phyloP scores from a whole-genome alignment of 1,284 basidiomycete species.

The Cryptococcus floricola region DNA sequence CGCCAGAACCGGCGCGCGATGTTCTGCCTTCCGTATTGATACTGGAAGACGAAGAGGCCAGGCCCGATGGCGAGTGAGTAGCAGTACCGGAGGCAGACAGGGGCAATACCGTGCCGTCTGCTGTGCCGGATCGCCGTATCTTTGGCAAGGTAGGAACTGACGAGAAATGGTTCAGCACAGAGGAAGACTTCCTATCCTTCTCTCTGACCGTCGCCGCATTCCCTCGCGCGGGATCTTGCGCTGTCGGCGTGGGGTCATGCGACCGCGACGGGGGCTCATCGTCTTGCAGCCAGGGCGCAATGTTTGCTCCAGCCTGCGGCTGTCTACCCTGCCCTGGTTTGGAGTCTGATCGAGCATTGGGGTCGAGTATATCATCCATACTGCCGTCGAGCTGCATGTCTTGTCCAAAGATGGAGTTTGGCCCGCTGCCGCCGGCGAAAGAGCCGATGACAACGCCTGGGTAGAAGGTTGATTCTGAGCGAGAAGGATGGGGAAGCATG shows the following conservation, averaged over 20 bases:
- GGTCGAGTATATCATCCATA: slow-evolving; percentile 42
- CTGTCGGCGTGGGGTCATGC: slow-evolving; percentile 6
- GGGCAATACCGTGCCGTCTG: slow-evolving; percentile 4
- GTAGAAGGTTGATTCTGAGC: slow-evolving; percentile 12
- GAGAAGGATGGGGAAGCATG: slow-evolving; percentile 22
- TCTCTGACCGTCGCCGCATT: slow-evolving; percentile 12
- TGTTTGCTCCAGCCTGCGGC: slow-evolving; percentile 34
- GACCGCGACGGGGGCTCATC: slow-evolving; percentile 16
- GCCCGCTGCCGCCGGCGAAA: slow-evolving; percentile 12
- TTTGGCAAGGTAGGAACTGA: slow-evolving; percentile 31
- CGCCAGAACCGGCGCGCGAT: slow-evolving; percentile 23
- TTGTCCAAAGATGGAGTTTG: slow-evolving; percentile 24
- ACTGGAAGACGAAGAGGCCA: slow-evolving; percentile 4
- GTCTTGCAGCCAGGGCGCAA: slow-evolving; percentile 46
- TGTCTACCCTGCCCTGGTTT: slow-evolving; percentile 2
- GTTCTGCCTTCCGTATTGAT: background rate
- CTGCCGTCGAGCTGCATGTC: slow-evolving; percentile 23
- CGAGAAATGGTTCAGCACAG: slow-evolving; percentile 26
- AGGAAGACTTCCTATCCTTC: slow-evolving; percentile 14
- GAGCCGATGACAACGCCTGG: slow-evolving; percentile 34
- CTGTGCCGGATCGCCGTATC: slow-evolving; percentile 16
- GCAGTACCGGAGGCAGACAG: slow-evolving; percentile 1
- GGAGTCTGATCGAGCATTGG: slow-evolving; percentile 15
- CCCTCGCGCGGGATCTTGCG: slow-evolving; percentile 2
- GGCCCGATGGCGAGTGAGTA: background rate